Base-by-base conservation (phyloP, 805 yeast species). In the Ogataea pignaliae region DNA sequence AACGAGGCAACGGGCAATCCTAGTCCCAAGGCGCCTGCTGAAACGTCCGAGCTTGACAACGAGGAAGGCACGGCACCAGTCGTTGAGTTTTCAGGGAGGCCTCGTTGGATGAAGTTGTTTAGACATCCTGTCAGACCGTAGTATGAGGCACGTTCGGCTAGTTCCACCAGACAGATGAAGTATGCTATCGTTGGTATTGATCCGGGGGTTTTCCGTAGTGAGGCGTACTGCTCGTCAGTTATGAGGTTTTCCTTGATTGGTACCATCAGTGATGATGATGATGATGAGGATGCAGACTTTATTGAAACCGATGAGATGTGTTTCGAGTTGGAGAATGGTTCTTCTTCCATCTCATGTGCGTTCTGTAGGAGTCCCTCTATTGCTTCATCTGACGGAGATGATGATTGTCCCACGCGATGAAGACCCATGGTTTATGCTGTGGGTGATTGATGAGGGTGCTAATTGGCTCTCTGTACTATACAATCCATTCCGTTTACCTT, bases 61-160 rank as follows among this genome's bases (percentile, higher is more conserved):
- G 73, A 71, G 17, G 73, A 67, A 6, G 59, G 52, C 21, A 72
- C 60, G 1, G 60, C 54, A 6, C 66, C 66, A 9, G 57, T 51
- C 21, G 51, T 68, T 11, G 76, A 71, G 34, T 72, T 71, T n/a
- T 49, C 52, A 0, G 81, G 81, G 34, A 76, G 58, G 8, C 72
- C 72, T 50, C 79, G 64, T 55, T 75, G 78, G 38, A 76, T 65
- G 54, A 76, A 76, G 55, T 76, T 76, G 29, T 75, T 62, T 36
- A 76, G 63, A 38, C 75, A 61, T 34, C 73, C 74, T n/a, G 68
- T 53, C 4, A 73, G 68, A 3, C 79, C 73, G 47, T 74, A 76
- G 53, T 74, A 76, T 0, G 81, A 75, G 18, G 75, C 78, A 59
- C 81, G 63, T 60, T 76, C 81, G 15, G 79, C 75, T 44, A 76